phyloP scores from a whole-genome alignment of 495 filamentous ascomycete species.

The Penicillium waksmanii region DNA sequence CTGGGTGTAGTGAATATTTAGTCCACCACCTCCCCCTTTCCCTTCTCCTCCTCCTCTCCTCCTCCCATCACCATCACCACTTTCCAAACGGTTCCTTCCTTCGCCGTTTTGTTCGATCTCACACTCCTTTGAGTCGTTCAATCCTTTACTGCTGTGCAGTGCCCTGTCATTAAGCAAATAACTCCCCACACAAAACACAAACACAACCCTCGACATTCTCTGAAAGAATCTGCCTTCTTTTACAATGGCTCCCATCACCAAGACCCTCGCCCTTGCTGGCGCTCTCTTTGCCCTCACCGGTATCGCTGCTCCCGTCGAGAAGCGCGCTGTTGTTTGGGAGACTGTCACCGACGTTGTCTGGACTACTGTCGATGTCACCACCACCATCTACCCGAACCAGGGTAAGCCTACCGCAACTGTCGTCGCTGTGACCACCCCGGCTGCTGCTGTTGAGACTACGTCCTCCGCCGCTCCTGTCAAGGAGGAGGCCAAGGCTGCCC shows the following conservation, averaged over 20 bases:
- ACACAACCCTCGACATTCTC: conserved; percentile 21
- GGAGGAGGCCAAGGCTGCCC: conserved; percentile 12
- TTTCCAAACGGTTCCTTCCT: conserved; percentile 7
- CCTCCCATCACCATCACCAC: conserved; percentile 8
- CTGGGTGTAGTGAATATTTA: background rate
- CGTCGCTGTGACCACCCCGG: conserved; percentile 17
- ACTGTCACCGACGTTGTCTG: conserved; percentile 41
- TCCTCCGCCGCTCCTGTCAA: conserved; percentile 14
- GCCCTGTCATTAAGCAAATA: conserved; percentile 22
- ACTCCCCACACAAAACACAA: background rate
- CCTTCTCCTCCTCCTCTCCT: background rate
- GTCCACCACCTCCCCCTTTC: background rate
- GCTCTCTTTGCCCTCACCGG: conserved; percentile 42
- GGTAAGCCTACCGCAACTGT: conserved; percentile 17
- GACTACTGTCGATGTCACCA: conserved; percentile 49
- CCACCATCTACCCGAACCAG: conserved; percentile 40
- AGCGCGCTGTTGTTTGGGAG: conserved; percentile 43
- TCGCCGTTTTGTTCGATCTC: conserved; percentile 12
- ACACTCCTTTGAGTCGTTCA: conserved; percentile 29
- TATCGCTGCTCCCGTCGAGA: conserved; percentile 42
- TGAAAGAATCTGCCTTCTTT: conserved; percentile 16
- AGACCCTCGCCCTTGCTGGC: conserved; percentile 47
- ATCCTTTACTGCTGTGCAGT: conserved; percentile 45
- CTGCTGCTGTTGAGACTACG: conserved; percentile 14
- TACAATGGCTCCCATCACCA: conserved; percentile 48